Evolutionary conservation across 2,329 filamentous ascomycete species (phyloP), one percentile per base, ranked within the genome.

Genomic region (Anthostomella pinea): DNA sequence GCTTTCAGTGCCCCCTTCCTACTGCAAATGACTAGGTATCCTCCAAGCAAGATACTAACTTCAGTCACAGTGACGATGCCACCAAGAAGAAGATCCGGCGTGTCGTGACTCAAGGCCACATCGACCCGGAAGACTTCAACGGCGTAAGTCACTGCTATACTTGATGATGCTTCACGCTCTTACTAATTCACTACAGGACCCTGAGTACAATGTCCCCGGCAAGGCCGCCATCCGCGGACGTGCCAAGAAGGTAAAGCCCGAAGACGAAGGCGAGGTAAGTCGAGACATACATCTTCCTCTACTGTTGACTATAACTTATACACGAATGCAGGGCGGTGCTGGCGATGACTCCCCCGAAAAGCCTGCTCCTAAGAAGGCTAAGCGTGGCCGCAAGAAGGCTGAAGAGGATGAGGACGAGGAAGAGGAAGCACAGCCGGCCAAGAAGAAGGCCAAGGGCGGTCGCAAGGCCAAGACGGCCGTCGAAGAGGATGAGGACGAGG

Each of bases 121-220:
- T 97, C 52, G 83, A 85, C 49, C 74, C 87, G 26, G 83, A 87
- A 33, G 91, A 96, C 52, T 96, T 88, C 80, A 91, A 84, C 21
- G 88, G 88, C 9, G 89, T 95, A 74, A 66, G 85, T 70, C 20
- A 16, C 51, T 35, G 18, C 26, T 19, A 17, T 16, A 15, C 19
- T 16, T 26, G 2, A 38, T 33, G 29, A 45, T 22, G 41, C 33
- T 19, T 53, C 40, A 2, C 9, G 37, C 15, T 34, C 11, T 14
- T 31, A n/a, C 41, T 33, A 44, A 19, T 8, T 16, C 29, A 5
- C 3, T 15, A 15, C 16, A 93, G 86, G 87, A 94, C 48, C 68
- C 77, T 3, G 83, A 85, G 55, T 76, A 79, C 65, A 94, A 93
- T 58, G 71, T 75, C 14, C 81, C 77, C 3, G 85, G 85, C 11